Evolutionary conservation across 768 basidiomycete genomes (phyloP).

Genomic region (Lactarius psammicola): DNA sequence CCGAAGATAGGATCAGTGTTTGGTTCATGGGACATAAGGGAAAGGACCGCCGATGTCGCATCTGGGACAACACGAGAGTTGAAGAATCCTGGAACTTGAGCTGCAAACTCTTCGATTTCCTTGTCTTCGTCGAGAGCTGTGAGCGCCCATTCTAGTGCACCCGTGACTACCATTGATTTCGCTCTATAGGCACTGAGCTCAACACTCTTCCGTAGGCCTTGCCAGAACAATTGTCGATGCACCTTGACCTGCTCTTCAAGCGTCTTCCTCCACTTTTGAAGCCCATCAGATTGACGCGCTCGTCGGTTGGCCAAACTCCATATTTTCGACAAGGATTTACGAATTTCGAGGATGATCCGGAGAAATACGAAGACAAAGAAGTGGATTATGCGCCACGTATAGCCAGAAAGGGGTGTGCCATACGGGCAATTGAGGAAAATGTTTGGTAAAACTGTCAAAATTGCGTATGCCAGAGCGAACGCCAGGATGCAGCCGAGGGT

Average conservation of each 20-base stretch:
- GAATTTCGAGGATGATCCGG: not conserved
- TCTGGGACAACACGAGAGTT: too few relatives aligned
- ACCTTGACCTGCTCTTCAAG: not conserved
- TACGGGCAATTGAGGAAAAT: constrained; percentile 3
- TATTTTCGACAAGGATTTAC: not conserved
- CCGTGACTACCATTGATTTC: not conserved
- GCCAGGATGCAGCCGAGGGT: not conserved
- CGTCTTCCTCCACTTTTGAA: not conserved
- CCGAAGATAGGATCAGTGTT: not conserved
- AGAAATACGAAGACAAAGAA: not conserved
- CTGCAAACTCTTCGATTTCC: not conserved
- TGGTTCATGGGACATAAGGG: not conserved
- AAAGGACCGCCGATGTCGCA: not conserved
- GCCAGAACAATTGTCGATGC: not conserved
- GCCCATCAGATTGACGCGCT: accelerated
- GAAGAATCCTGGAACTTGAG: not conserved
- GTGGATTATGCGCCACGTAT: not conserved
- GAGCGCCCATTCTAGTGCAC: not conserved
- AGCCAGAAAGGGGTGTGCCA: not conserved
- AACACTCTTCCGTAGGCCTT: not conserved
- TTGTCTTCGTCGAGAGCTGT: not conserved
- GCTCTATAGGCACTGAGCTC: not conserved
- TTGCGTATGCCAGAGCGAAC: not conserved
- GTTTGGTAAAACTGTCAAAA: not conserved
- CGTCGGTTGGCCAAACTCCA: not conserved